Evolutionary conservation across 1,284 basidiomycete genomes (phyloP).

Genomic region (Puccinia hordei): DNA sequence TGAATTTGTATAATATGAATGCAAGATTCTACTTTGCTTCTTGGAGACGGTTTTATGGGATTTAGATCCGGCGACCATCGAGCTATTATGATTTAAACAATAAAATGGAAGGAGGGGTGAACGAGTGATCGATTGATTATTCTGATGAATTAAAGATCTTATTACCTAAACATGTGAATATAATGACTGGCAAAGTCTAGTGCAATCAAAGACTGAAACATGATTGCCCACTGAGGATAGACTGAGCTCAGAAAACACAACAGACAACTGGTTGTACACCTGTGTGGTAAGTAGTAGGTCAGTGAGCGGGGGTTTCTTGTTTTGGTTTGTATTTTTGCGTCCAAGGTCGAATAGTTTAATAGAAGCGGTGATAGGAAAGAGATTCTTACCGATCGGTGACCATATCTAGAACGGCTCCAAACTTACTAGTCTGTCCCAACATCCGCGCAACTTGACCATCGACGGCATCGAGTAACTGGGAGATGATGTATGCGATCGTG

Average conservation of each 20-base stretch:
- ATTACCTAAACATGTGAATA: constrained; percentile 85
- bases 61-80: constrained; percentile 84
- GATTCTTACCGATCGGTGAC: constrained; percentile 85
- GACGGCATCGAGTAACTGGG: constrained; percentile 91
- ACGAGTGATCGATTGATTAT: neutral
- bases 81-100: constrained; percentile 71
- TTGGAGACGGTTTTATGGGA: constrained; percentile 61
- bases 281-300: constrained; percentile 58
- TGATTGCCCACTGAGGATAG: constrained; percentile 77
- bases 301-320: too few species aligned
- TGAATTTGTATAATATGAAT: constrained; percentile 51
- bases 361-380: neutral
- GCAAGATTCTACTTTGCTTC: constrained; percentile 48
- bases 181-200: constrained; percentile 98
- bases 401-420: constrained; percentile 98
- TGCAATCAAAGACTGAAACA: constrained; percentile 93
- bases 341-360: neutral
- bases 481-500: constrained; percentile 84
- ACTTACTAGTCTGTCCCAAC: constrained; percentile 87
- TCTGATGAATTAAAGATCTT: neutral
- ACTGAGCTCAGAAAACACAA: constrained; percentile 89
- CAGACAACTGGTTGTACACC: constrained; percentile 93
- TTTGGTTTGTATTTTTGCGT: too few species aligned
- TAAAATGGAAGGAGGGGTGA: too few species aligned
- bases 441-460: constrained; percentile 92